Evolutionary conservation across 2,329 filamentous ascomycete species (phyloP), one percentile per base, ranked within the genome.

Genomic region (Xylariaceae sp.): DNA sequence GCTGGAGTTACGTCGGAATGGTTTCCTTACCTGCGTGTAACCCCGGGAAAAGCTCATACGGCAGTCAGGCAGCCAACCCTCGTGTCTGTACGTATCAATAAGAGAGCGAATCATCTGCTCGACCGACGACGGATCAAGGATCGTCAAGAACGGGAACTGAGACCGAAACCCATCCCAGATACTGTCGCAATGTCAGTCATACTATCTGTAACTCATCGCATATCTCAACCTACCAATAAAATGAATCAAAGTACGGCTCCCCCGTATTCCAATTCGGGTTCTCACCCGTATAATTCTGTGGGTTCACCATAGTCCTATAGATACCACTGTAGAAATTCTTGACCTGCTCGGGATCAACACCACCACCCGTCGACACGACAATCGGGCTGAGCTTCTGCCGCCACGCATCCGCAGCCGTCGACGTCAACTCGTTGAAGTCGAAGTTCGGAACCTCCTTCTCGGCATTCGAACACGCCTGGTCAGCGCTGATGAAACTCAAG

Each of bases 11-110:
- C 13, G 34, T 3, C 35, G 10, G 6, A 23, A 23, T 13, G 7
- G 15, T 37, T 8, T 45, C 4, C 11, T 51, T 62, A 74, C 74
- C 67, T 91, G 88, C 0, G 87, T 89, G 67, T 82, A 87, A 0
- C 88, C 88, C 69, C 88, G 88, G 70, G 83, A 88, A 1, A 90
- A 77, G n/a, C 81, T 85, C 88, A 91, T 90, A 42, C 87, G 82
- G 64, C 88, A 90, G 69, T 92, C 88, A 0, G 88, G 88, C 4
- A 92, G 74, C 76, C 85, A 90, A 0, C 88, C 88, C 64, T 87
- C 79, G 65, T 88, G 80, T 35, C 79, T 78, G 65, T 90, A 92
- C 0, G 83, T 89, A 60, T 90, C 88, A 15, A 92, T 82, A 37
- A 92, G 75, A 57, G 85, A 88, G 18, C 87, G 80, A 9, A 91